Evolutionary conservation across 192 early-diverging fungal species (phyloP).

Genomic region (Gaertneriomyces sp.): DNA sequence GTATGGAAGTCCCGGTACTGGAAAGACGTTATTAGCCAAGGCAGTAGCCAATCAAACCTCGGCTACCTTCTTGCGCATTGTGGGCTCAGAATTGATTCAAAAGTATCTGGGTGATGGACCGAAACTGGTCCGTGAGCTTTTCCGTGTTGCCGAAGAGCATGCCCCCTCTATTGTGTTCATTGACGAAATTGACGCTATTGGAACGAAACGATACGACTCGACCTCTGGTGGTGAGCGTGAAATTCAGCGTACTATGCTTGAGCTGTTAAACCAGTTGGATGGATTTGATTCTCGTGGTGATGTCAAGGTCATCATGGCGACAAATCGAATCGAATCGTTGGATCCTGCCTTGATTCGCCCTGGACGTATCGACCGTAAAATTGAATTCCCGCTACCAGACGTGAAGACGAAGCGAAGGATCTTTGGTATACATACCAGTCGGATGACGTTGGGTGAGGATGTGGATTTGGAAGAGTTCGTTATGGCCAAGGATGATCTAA

Average conservation of each 20-base stretch:
- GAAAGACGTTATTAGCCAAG: constrained; percentile 94
- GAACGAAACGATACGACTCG: constrained; percentile 95
- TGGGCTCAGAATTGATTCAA: constrained; percentile 97
- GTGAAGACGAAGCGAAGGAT: constrained; percentile 96
- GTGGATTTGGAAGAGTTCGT: constrained; percentile 99
- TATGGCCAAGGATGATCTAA: constrained; percentile 98
- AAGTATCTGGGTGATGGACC: constrained; percentile 99
- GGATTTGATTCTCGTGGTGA: constrained; percentile 94
- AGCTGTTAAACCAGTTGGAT: constrained; percentile 95
- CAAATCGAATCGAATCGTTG: constrained; percentile 94
- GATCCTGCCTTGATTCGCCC: constrained; percentile 97
- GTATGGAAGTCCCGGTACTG: constrained; percentile 86
- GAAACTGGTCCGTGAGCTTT: constrained; percentile 94
- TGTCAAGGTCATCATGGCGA: constrained; percentile 99
- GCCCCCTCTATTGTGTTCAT: constrained; percentile 98
- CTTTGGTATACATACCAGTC: constrained; percentile 90
- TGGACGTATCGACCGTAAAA: constrained; percentile 97
- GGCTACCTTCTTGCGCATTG: constrained; percentile 95
- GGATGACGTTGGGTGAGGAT: constrained; percentile 93
- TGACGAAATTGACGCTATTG: constrained; percentile 98
- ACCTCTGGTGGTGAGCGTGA: constrained; percentile 93
- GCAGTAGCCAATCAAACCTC: constrained; percentile 98
- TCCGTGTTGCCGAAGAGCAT: constrained; percentile 94
- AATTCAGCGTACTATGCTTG: constrained; percentile 96
- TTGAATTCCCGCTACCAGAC: constrained; percentile 97